Conservation (phyloP, 2,329 filamentous ascomycete genomes). For the Pestalotiopsis fici region DNA sequence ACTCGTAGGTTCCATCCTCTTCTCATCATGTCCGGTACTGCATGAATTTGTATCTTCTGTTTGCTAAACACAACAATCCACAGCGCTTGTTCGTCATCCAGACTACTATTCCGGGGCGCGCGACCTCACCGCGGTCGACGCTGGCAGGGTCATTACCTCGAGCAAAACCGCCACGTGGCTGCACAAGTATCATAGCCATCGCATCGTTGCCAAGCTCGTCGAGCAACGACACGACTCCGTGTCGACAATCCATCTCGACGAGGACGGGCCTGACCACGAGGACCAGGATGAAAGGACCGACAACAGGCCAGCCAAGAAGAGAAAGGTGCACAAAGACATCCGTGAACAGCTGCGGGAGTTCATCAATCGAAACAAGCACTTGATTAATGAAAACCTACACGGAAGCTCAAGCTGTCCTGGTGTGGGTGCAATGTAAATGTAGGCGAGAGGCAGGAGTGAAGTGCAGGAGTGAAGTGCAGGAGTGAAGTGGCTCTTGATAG, state of each 20-base stretch:
- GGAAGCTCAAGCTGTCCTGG: too few species aligned
- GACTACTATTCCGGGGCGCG: background rate
- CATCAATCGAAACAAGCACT: too few species aligned
- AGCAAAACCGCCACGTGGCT: background rate
- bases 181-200: background rate
- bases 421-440: too few species aligned
- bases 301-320: background rate
- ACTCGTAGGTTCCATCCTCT: background rate
- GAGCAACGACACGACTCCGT: background rate
- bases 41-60: background rate
- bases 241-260: slow-evolving; percentile 1
- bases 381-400: too few species aligned
- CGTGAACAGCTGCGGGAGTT: too few species aligned
- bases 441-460: too few species aligned
- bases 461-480: too few species aligned
- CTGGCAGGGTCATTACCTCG: background rate
- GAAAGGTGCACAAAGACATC: background rate
- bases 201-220: background rate
- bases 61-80: background rate
- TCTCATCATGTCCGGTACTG: background rate
- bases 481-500: too few species aligned
- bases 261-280: background rate
- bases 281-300: background rate
- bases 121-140: background rate
- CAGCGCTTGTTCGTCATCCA: background rate